phyloP scores from a whole-genome alignment of 768 basidiomycete genomes.

The Kwoniella pini region DNA sequence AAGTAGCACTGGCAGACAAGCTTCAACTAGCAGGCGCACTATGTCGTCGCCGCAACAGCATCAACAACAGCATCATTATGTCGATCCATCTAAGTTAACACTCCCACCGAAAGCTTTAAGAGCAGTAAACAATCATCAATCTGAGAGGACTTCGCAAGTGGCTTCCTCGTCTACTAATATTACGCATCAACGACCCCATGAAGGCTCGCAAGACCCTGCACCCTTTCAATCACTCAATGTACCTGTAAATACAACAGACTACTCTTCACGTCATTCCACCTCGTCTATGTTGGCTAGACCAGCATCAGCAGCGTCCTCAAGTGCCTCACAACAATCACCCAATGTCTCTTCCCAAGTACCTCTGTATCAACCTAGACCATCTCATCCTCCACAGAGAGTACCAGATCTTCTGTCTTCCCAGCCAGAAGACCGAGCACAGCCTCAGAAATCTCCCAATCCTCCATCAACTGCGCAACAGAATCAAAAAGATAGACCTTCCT shows the following conservation, averaged over 20 bases:
- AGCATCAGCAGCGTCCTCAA: not conserved
- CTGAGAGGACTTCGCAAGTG: not conserved
- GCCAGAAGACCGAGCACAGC: not conserved
- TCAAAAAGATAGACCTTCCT: not conserved
- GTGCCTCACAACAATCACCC: constrained; percentile 8
- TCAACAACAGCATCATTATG: constrained; percentile 4
- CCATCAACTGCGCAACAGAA: not conserved
- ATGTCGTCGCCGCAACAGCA: constrained; percentile 5
- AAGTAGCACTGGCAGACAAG: not conserved
- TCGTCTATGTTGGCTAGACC: not conserved
- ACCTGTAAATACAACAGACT: not conserved
- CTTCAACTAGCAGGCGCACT: too few relatives aligned
- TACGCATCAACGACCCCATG: not conserved
- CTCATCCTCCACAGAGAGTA: constrained; percentile 13
- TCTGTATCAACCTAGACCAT: constrained; percentile 19
- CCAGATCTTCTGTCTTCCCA: constrained; percentile 3
- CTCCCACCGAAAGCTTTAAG: not conserved
- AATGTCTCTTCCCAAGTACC: not conserved
- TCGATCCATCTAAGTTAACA: constrained; percentile 4
- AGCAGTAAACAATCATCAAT: not conserved
- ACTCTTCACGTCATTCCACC: not conserved
- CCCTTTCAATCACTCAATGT: not conserved
- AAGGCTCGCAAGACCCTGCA: not conserved
- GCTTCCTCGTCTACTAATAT: not conserved
- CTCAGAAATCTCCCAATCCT: not conserved